A percentile compares a stretch with the other conserved stretches of the same genome.
phyloP scores from a whole-genome alignment of 495 filamentous ascomycete species.

The Lasiosphaeria miniovina region DNA sequence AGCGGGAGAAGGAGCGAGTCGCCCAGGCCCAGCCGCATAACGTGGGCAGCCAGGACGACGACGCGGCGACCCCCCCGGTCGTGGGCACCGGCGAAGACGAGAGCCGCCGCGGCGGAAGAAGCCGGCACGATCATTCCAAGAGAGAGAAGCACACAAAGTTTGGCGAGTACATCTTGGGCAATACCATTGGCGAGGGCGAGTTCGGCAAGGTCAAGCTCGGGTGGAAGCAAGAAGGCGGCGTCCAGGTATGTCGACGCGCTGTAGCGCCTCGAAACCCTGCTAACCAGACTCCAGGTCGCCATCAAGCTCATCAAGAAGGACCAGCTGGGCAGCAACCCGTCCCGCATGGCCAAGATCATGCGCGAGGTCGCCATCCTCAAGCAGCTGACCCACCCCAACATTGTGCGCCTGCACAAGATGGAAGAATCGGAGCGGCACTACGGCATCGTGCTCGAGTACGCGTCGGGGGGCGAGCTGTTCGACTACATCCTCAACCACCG shows the following conservation, averaged over 20 bases:
- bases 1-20: slow-evolving; percentile 70
- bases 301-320: slow-evolving; percentile 97
- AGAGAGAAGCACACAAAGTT: slow-evolving; percentile 80
- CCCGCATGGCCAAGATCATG: slow-evolving; percentile 90
- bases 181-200: slow-evolving; percentile 96
- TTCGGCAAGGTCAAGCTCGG: slow-evolving; percentile 99
- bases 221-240: slow-evolving; percentile 95
- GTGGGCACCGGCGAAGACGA: slow-evolving; percentile 51
- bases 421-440: slow-evolving; percentile 94
- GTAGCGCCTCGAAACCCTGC: not conserved
- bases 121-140: slow-evolving; percentile 71
- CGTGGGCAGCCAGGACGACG: slow-evolving; percentile 41
- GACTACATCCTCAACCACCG: slow-evolving; percentile 97
- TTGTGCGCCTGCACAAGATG: slow-evolving; percentile 97
- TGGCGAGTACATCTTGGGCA: slow-evolving; percentile 90
- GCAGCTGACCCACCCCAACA: slow-evolving; percentile 86
- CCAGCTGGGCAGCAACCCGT: slow-evolving; percentile 78
- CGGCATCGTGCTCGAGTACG: slow-evolving; percentile 97
- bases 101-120: slow-evolving; percentile 58
- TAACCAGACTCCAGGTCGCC: slow-evolving; percentile 63
- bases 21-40: slow-evolving; percentile 57
- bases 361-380: slow-evolving; percentile 91
- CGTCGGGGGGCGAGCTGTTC: slow-evolving; percentile 95
- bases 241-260: slow-evolving; percentile 53
- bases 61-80: slow-evolving; percentile 53